These are phyloP conservation scores for Olyra latifolia DNA, from an alignment of 176 grass and related monocot species.

Conservation along the genomic window DNA sequence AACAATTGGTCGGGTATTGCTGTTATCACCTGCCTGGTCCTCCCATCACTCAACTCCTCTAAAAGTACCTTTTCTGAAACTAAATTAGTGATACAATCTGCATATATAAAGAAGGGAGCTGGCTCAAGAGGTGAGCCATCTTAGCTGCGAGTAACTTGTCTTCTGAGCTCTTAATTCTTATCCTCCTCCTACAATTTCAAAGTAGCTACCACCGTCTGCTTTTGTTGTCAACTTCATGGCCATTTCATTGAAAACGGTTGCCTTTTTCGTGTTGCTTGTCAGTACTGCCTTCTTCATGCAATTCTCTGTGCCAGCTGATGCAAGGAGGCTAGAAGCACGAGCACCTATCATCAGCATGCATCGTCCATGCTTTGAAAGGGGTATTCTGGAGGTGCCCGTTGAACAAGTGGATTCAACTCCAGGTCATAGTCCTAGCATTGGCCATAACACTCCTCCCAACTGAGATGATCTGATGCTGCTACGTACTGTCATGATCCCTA, in stretches of 20 bases:
- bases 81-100: constrained; percentile 35
- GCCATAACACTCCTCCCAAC: constrained; percentile 46
- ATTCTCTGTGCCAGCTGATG: constrained; percentile 37
- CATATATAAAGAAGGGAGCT: constrained; percentile 53
- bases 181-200: constrained; percentile 19
- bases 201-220: background rate
- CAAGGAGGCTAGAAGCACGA: constrained; percentile 41
- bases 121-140: constrained; percentile 28
- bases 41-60: constrained; percentile 35
- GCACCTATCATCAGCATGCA: constrained; percentile 1
- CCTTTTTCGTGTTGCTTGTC: constrained; percentile 35
- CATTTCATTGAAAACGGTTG: constrained; percentile 7
- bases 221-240: constrained; percentile 37
- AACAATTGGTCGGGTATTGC: constrained; percentile 35
- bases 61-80: constrained; percentile 44
- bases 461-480: constrained; percentile 19
- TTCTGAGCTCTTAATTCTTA: background rate
- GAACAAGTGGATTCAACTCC: constrained; percentile 28
- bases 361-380: constrained; percentile 11
- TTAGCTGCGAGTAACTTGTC: constrained; percentile 34
- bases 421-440: constrained; percentile 61
- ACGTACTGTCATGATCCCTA: background rate
- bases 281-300: constrained; percentile 42
- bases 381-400: background rate
- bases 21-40: constrained; percentile 38